Conservation (phyloP, 2,329 filamentous ascomycete species). For the Hypoxylon sp. region DNA sequence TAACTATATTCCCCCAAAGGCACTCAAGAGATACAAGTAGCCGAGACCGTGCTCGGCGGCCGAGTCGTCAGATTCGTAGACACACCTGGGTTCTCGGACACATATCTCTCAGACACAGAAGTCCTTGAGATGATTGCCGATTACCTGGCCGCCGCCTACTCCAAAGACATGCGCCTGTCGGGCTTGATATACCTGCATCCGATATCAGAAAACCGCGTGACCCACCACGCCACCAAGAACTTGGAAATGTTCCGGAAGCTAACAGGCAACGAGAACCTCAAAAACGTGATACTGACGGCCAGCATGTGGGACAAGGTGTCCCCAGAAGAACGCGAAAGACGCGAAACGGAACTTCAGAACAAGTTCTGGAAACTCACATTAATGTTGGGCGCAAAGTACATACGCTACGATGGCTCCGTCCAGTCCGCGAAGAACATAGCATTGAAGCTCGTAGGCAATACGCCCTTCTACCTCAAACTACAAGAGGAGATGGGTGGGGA, state of each 20-base stretch:
- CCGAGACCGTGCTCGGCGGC: slow-evolving; percentile 43
- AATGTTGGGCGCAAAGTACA: slow-evolving; percentile 2
- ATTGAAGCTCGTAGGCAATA: slow-evolving; percentile 7
- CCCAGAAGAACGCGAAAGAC: slow-evolving; percentile 29
- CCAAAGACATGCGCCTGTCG: slow-evolving; percentile 46
- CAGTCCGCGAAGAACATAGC: slow-evolving; percentile 6
- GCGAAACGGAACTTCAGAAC: slow-evolving; percentile 42
- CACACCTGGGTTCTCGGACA: slow-evolving; percentile 59
- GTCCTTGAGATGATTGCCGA: slow-evolving; percentile 53
- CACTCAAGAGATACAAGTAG: slow-evolving; percentile 44
- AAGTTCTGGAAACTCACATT: slow-evolving; percentile 15
- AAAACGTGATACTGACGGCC: slow-evolving; percentile 53
- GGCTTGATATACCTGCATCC: slow-evolving; percentile 58
- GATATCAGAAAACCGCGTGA: slow-evolving; percentile 54
- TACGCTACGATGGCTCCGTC: slow-evolving; percentile 8
- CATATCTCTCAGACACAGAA: slow-evolving; percentile 53
- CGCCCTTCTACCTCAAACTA: slow-evolving; percentile 45
- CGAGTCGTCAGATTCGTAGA: slow-evolving; percentile 50
- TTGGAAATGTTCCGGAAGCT: slow-evolving; percentile 56
- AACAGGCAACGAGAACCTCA: slow-evolving; percentile 51
- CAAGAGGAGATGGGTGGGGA: slow-evolving; percentile 71
- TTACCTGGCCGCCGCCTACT: slow-evolving; percentile 48
- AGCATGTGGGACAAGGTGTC: slow-evolving; percentile 54
- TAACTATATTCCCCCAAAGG: slow-evolving; percentile 30
- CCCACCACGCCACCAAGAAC: slow-evolving; percentile 51